These are phyloP conservation scores for Fusarium goolgardi DNA, from an alignment of 2,329 filamentous ascomycete species.

Conservation along the genomic window DNA sequence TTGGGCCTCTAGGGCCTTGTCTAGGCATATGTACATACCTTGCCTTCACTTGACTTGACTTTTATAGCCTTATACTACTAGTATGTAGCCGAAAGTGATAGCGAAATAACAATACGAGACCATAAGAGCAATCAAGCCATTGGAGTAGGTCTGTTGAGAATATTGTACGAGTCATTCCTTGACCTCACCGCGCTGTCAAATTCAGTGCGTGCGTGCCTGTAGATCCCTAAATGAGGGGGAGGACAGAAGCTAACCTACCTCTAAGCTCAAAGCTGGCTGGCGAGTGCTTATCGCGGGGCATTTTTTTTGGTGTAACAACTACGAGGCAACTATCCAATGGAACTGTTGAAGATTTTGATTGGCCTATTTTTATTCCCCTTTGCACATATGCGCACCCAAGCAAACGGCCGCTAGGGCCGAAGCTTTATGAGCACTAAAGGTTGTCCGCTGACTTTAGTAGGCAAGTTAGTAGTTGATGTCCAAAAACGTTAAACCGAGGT, in stretches of 20 bases:
- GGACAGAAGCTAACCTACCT: background rate
- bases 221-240: constrained; percentile 41
- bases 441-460: background rate
- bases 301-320: constrained; percentile 27
- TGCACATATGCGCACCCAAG: background rate
- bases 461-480: background rate
- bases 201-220: constrained; percentile 38
- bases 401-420: constrained; percentile 22
- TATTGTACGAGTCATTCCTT: constrained; percentile 15
- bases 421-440: constrained; percentile 10
- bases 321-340: constrained; percentile 24
- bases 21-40: background rate
- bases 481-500: constrained; percentile 9
- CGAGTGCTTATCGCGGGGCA: constrained; percentile 35
- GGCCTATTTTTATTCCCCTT: constrained; percentile 9
- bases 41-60: background rate
- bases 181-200: background rate
- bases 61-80: background rate
- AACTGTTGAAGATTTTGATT: constrained; percentile 10
- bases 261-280: constrained; percentile 10
- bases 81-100: background rate
- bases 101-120: background rate
- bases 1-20: background rate
- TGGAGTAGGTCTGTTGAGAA: constrained; percentile 7
- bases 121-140: background rate